Percentiles rank a stretch among this genome's conserved stretches.
Evolutionary conservation across 805 yeast genomes (phyloP).

Genomic region (Candida endomychidarum): DNA sequence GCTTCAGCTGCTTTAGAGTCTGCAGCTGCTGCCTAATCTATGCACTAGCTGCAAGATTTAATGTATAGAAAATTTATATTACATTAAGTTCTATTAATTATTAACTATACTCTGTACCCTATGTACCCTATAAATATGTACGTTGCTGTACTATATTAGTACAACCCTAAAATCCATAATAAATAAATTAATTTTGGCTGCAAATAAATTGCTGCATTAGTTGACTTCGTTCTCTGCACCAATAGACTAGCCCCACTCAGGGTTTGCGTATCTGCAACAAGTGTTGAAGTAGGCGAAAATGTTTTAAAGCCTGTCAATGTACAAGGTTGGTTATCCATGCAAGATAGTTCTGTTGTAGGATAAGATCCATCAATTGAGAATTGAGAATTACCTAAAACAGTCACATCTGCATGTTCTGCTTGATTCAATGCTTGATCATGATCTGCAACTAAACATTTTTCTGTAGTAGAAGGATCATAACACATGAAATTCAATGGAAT

Average conservation of each 20-base stretch:
- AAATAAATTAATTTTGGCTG: no score
- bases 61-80: not conserved
- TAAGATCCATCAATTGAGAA: constrained; percentile 9
- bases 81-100: no score
- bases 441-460: no score
- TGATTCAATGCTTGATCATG: constrained; percentile 7
- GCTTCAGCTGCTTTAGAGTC: constrained; percentile 22
- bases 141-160: no score
- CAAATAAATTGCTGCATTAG: no score
- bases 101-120: no score
- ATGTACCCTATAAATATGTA: no score
- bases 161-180: no score
- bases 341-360: constrained; percentile 9
- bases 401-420: not conserved
- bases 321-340: constrained; percentile 9
- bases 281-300: not conserved
- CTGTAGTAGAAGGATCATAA: not conserved
- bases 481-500: constrained; percentile 11
- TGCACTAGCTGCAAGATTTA: not conserved
- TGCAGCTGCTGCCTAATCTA: constrained; percentile 18
- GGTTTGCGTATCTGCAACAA: no score
- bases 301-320: constrained; percentile 3
- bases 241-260: no score
- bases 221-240: no score
- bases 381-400: not conserved